Evolutionary conservation across 2,329 filamentous ascomycete species (phyloP).

Genomic region (Ophiostoma quercus): DNA sequence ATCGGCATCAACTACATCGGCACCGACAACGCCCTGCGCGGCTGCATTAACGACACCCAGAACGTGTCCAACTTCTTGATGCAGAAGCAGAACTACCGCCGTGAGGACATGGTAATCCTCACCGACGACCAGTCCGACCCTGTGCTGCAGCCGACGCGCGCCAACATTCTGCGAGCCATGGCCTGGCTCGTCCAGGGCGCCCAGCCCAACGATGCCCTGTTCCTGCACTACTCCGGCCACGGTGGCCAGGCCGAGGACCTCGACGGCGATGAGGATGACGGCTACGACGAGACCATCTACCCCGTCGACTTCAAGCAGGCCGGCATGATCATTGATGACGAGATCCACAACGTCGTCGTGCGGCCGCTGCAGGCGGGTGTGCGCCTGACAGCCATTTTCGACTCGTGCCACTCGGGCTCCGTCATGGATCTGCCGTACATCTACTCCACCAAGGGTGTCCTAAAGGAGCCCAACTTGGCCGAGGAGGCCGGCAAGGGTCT

Average conservation of each 20-base stretch:
- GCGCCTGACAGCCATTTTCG: conserved; percentile 57
- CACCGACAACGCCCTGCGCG: conserved; percentile 63
- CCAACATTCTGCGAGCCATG: conserved; percentile 70
- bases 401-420: conserved; percentile 63
- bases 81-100: conserved; percentile 62
- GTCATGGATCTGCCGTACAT: conserved; percentile 63
- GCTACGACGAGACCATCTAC: conserved; percentile 73
- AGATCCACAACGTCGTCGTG: conserved; percentile 73
- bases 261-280: conserved; percentile 73
- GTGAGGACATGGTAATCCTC: conserved; percentile 74
- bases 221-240: conserved; percentile 73
- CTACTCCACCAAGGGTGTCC: conserved; percentile 62
- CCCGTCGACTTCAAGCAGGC: conserved; percentile 64
- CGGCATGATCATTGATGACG: conserved; percentile 78
- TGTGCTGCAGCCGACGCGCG: conserved; percentile 67
- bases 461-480: conserved; percentile 64
- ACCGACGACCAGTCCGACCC: conserved; percentile 69
- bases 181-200: conserved; percentile 69
- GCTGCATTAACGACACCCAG: conserved; percentile 76
- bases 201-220: conserved; percentile 67
- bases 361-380: conserved; percentile 52
- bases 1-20: conserved; percentile 80
- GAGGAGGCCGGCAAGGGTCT: conserved; percentile 63
- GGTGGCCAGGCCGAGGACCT: conserved; percentile 69
- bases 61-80: conserved; percentile 69